Evolutionary conservation across 768 basidiomycete species (phyloP).

Genomic region (Lyophyllum shimeji): DNA sequence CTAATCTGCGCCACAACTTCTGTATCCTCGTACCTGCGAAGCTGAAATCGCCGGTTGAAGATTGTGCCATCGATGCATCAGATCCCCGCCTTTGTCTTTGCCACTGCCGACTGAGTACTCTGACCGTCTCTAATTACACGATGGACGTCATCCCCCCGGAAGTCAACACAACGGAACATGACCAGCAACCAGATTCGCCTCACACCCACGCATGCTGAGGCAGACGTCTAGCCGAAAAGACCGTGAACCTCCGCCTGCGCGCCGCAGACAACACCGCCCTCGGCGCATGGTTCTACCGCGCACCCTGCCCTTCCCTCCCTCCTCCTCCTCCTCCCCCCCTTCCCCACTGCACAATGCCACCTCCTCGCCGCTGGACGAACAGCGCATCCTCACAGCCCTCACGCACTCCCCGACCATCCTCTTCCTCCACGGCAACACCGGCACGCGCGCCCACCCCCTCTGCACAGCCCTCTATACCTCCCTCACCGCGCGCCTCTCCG

Average conservation of each 20-base stretch:
- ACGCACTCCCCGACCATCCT: conserved; percentile 54
- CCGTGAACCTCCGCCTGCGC: conserved; percentile 55
- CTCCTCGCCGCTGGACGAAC: too few species aligned
- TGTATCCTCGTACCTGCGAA: too few species aligned
- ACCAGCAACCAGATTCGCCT: too few species aligned
- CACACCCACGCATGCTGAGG: too few species aligned
- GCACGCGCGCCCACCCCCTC: conserved; percentile 51
- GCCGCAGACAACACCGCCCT: conserved; percentile 63
- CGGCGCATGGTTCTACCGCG: conserved; percentile 64
- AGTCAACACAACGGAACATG: too few species aligned
- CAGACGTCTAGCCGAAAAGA: conserved; percentile 70
- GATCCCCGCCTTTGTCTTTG: too few species aligned
- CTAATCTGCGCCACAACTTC: too few species aligned
- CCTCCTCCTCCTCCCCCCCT: conserved; percentile 18
- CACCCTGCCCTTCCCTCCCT: conserved; percentile 31
- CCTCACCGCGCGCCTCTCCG: conserved; percentile 48
- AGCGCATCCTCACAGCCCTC: conserved; percentile 29
- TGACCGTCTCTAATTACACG: too few species aligned
- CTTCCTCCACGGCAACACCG: conserved; percentile 76
- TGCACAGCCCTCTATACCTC: conserved; percentile 53
- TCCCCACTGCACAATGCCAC: conserved; percentile 21
- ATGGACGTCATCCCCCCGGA: too few species aligned
- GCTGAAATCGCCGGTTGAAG: too few species aligned
- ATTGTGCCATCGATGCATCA: too few species aligned
- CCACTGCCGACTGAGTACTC: too few species aligned